A percentile compares a stretch with the other conserved stretches of the same genome.
Conservation (phyloP, 345 rosid genomes). For the Excoecaria cochinchinensis region DNA sequence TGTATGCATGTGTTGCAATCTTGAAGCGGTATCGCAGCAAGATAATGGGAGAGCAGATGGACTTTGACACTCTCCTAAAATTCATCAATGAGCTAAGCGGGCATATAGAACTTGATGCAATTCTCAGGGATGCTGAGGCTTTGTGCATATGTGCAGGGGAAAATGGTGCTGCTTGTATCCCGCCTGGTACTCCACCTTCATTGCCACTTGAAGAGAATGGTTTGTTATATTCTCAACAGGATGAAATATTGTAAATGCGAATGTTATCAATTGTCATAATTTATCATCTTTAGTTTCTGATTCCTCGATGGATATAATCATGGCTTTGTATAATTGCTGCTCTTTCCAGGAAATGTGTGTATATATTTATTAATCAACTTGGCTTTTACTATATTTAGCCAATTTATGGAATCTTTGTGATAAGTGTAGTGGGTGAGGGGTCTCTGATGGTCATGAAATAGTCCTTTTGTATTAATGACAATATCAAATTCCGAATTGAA, state of each 20-base stretch:
- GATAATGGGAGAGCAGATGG: constrained; percentile 93
- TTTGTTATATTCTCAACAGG: constrained; percentile 54
- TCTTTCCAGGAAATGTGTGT: not conserved
- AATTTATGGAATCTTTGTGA: not conserved
- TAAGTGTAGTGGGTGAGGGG: not conserved
- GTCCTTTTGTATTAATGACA: not conserved
- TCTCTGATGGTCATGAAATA: not conserved
- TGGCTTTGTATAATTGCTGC: not conserved
- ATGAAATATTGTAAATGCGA: constrained; percentile 58
- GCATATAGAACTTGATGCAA: constrained; percentile 62
- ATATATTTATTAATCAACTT: not conserved
- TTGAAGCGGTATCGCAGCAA: constrained; percentile 82
- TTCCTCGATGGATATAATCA: not conserved
- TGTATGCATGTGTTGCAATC: constrained; percentile 80
- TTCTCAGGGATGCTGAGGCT: constrained; percentile 89
- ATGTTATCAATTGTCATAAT: not conserved
- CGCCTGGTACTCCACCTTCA: constrained; percentile 93
- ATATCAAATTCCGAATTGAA: too few relatives aligned
- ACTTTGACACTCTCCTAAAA: constrained; percentile 89
- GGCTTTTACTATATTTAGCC: not conserved
- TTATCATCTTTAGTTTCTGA: not conserved
- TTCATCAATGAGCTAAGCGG: constrained; percentile 94
- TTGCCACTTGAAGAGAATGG: constrained; percentile 58
- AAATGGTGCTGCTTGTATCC: constrained; percentile 83
- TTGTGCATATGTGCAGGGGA: constrained; percentile 93